Base-by-base conservation (phyloP, 2,329 filamentous ascomycete genomes). In the Massarina eburnea region DNA sequence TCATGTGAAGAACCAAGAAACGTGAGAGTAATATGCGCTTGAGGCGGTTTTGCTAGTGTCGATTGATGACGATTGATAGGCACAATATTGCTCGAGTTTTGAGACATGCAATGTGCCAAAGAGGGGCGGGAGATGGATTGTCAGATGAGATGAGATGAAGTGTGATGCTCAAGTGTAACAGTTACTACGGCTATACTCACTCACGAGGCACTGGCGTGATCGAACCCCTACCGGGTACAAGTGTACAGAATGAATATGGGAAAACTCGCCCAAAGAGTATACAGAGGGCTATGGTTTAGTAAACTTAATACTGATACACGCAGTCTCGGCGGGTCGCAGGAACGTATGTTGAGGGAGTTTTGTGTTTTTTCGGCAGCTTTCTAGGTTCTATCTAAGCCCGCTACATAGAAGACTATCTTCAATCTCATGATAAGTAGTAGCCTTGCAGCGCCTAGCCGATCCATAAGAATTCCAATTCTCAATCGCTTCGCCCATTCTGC, bases 351-450 rank as follows among this genome's bases (percentile, higher is more conserved):
- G 37, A 8, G 19, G 19, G 36, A 44, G 27, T 26, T 34, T 45
- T 47, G 40, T 49, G 29, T 48, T 30, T 43, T 52, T 54, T 26
- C 35, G 42, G 43, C 46, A 43, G 41, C 44, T 43, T 48, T 44
- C 44, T 47, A 44, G 38, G 34, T 39, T 39, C 40, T 48, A 51
- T 46, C 45, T 51, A 51, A 41, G 39, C 45, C 41, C 20, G 27
- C 42, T 35, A 21, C 37, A 27, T n/a, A 20, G 17, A 12, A 26
- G 32, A 33, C 39, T 43, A 29, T 14, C 12, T 30, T 12, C 17
- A 8, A 10, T 24, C 18, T 35, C 26, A 17, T 34, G 15, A 38
- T 32, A 27, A 33, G 19, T 15, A 15, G 10, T 27, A 45, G 35
- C 37, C 35, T 20, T 47, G 40, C 41, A 39, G 39, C 32, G 29